phyloP scores from a whole-genome alignment of 2,329 filamentous ascomycete species.

The Alternaria sp. region DNA sequence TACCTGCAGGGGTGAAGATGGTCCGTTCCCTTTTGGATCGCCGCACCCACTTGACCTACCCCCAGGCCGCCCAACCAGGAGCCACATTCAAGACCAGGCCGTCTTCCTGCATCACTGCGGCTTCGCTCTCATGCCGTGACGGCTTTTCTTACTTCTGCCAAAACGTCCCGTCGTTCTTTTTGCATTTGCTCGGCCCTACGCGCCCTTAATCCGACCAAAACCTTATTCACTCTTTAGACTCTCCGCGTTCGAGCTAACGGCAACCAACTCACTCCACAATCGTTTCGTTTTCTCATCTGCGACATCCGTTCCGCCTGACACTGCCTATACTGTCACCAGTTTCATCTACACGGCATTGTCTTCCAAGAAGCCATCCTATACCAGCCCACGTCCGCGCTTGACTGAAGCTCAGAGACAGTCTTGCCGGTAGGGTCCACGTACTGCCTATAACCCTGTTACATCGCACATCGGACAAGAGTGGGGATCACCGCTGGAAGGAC shows the following conservation, averaged over 20 bases:
- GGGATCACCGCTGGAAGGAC: conserved; percentile 7
- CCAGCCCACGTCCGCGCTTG: conserved; percentile 12
- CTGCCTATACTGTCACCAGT: background rate
- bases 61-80: conserved; percentile 39
- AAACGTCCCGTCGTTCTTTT: conserved; percentile 32
- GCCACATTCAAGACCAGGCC: conserved; percentile 32
- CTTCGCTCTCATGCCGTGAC: conserved; percentile 33
- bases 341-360: conserved; percentile 5
- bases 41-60: conserved; percentile 23
- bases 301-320: conserved; percentile 27
- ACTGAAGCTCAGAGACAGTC: conserved; percentile 9
- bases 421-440: conserved; percentile 13
- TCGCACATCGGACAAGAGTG: background rate
- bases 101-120: conserved; percentile 29
- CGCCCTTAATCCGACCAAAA: conserved; percentile 30
- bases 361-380: conserved; percentile 11
- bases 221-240: conserved; percentile 29
- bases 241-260: conserved; percentile 18
- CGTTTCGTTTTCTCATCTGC: conserved; percentile 26
- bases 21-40: conserved; percentile 37
- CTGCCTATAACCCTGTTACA: background rate
- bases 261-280: conserved; percentile 16
- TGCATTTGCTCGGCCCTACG: conserved; percentile 29
- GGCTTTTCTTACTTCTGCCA: conserved; percentile 33
- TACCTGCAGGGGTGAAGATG: conserved; percentile 33